Percentiles rank a stretch among this genome's conserved stretches.
phyloP scores from a whole-genome alignment of 805 yeast genomes.

The Zygosaccharomyces rouxii region DNA sequence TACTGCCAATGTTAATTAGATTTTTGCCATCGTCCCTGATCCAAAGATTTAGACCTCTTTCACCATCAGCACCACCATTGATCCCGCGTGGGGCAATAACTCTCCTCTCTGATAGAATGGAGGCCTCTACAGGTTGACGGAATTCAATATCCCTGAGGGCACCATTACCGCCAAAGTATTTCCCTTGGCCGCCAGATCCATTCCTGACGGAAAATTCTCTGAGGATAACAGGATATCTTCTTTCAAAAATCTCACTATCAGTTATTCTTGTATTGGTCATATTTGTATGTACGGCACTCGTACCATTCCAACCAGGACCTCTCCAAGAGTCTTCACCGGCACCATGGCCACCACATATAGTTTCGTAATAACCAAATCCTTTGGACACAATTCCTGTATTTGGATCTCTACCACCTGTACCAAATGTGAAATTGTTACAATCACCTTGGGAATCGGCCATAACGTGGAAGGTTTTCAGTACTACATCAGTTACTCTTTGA shows the following conservation, averaged over 20 bases:
- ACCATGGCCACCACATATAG: slow-evolving; percentile 94
- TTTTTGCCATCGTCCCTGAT: slow-evolving; percentile 35
- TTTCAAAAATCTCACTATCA: slow-evolving; percentile 84
- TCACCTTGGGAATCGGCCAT: slow-evolving; percentile 97
- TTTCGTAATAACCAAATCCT: slow-evolving; percentile 89
- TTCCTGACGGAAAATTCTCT: slow-evolving; percentile 65
- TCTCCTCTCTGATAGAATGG: slow-evolving; percentile 83
- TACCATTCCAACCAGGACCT: slow-evolving; percentile 80
- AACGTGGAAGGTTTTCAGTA: slow-evolving; percentile 78
- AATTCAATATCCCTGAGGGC: slow-evolving; percentile 83
- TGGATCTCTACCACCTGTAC: slow-evolving; percentile 59
- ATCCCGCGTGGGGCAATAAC: slow-evolving; percentile 82
- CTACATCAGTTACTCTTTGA: slow-evolving; percentile 86
- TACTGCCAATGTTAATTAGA: slow-evolving; percentile 59
- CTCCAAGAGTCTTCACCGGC: slow-evolving; percentile 51
- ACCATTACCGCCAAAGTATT: slow-evolving; percentile 77
- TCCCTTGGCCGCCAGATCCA: slow-evolving; percentile 79
- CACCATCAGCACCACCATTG: slow-evolving; percentile 74
- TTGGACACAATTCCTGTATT: slow-evolving; percentile 42
- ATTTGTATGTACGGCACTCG: slow-evolving; percentile 86
- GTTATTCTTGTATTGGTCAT: slow-evolving; percentile 94
- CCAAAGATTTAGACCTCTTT: slow-evolving; percentile 64
- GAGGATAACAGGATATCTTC: slow-evolving; percentile 78
- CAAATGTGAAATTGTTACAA: slow-evolving; percentile 91
- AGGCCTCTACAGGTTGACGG: slow-evolving; percentile 63